Percentiles rank a stretch among this genome's conserved stretches.
phyloP scores from a whole-genome alignment of 164 flowering plant species.

The Dillenia turbinata region DNA sequence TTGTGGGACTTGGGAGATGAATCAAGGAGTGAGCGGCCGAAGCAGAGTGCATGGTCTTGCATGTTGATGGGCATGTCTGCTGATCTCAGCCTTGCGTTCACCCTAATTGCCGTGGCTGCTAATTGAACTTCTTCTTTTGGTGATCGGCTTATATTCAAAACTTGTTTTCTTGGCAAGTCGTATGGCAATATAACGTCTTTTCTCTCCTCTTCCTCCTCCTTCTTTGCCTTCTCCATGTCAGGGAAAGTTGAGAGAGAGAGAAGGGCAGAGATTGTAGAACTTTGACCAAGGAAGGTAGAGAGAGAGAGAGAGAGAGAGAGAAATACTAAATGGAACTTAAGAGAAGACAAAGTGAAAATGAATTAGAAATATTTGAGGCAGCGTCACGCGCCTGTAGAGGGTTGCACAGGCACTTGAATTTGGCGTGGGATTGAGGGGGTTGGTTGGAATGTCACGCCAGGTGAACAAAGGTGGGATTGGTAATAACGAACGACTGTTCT shows the following conservation, averaged over 20 bases:
- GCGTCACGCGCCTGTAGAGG: not conserved
- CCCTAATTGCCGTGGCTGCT: slow-evolving; percentile 23
- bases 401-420: no score
- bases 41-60: slow-evolving; percentile 37
- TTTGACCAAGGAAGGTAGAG: not conserved
- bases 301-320: not conserved
- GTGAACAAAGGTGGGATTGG: no score
- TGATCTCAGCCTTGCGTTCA: slow-evolving; percentile 28
- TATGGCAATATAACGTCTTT: no score
- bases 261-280: no score
- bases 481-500: no score
- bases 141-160: not conserved
- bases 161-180: not conserved
- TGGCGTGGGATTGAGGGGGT: no score
- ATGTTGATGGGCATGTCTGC: slow-evolving; percentile 37
- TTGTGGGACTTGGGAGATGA: not conserved
- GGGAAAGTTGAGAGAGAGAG: no score
- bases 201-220: not conserved
- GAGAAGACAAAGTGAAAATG: not conserved
- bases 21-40: slow-evolving; percentile 24
- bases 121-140: slow-evolving; percentile 16
- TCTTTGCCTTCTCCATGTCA: not conserved
- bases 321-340: not conserved
- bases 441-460: no score
- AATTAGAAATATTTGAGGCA: slow-evolving; percentile 3